Evolutionary conservation across 352 stramenopile genomes (phyloP), one percentile per base, ranked within the genome.

Genomic region (Thalassiosira mediterranea): DNA sequence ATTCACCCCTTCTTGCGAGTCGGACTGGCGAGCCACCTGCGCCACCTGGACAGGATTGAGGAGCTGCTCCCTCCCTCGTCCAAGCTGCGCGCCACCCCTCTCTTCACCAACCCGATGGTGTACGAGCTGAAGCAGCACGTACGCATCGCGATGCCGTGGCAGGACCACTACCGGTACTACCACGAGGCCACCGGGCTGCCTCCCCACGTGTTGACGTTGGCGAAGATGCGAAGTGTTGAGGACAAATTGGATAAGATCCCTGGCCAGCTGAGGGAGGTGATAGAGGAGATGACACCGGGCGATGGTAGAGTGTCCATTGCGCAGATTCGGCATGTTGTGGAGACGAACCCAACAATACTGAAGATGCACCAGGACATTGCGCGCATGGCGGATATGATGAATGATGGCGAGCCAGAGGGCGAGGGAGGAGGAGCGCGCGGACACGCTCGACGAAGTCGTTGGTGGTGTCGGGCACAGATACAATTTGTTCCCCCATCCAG

Each of bases 111-210:
- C 17, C 38, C 29, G 13, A 1, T 8, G 1, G 28, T 65, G 38
- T 29, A 25, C 10, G 53, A 26, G 23, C 28, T 66, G 29, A 74
- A 74, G 21, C 3, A 66, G 17, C 44, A 74, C 40, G 64, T 74
- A 0, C 2, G 40, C 7, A 60, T 74, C 25, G 64, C 64, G n/a
- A 74, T 74, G 64, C 64, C 64, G 25, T 74, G 64, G 64, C 26
- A 74, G 1, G 29, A 26, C n/a, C 64, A 74, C n/a, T 51, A 66
- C 53, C 57, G 19, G 7, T 74, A 57, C 25, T 74, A 65, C 40
- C 34, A 29, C 11, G 3, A 15, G 13, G 42, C 53, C 4, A 61
- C 53, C 46, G 53, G 65, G 1, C 19, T 74, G 5, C 54, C 54
- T 64, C 64, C 64, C 11, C 64, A 74, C 28, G 53, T 73, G 3